Evolutionary conservation across 2,329 filamentous ascomycete species (phyloP).

Genomic region (Teratosphaeria viscida): DNA sequence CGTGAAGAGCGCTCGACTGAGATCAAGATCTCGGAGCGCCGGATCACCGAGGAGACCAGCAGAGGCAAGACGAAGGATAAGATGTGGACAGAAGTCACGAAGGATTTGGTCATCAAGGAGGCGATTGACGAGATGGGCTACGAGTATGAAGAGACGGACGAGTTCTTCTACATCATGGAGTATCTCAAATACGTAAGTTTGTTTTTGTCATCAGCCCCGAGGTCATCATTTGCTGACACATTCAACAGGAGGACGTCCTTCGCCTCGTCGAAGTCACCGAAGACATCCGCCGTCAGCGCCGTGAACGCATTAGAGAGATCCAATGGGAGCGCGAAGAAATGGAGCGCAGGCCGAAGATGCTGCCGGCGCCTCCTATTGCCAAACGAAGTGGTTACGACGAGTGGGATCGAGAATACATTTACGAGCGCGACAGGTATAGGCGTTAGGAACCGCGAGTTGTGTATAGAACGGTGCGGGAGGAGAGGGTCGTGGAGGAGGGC

Average conservation of each 20-base stretch:
- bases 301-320: slow-evolving; percentile 49
- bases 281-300: slow-evolving; percentile 60
- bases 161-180: slow-evolving; percentile 85
- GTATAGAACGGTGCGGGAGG: not conserved
- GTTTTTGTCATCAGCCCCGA: not conserved
- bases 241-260: slow-evolving; percentile 72
- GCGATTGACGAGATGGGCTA: slow-evolving; percentile 79
- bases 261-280: slow-evolving; percentile 75
- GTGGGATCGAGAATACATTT: slow-evolving; percentile 57
- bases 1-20: slow-evolving; percentile 31
- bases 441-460: slow-evolving; percentile 1
- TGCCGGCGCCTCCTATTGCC: slow-evolving; percentile 29
- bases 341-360: slow-evolving; percentile 36
- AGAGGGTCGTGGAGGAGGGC: not conserved
- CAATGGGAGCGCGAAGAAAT: slow-evolving; percentile 50
- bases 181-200: slow-evolving; percentile 78
- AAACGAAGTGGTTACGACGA: slow-evolving; percentile 49
- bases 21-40: slow-evolving; percentile 25
- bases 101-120: slow-evolving; percentile 76
- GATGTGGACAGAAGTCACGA: slow-evolving; percentile 96
- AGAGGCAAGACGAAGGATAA: slow-evolving; percentile 25
- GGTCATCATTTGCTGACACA: slow-evolving; percentile 2
- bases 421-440: slow-evolving; percentile 37
- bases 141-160: slow-evolving; percentile 79
- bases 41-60: slow-evolving; percentile 12